Percentiles rank a stretch among this genome's conserved stretches.
Conservation (phyloP, 2,329 filamentous ascomycete genomes). For the Purpureocillium lavendulum region DNA sequence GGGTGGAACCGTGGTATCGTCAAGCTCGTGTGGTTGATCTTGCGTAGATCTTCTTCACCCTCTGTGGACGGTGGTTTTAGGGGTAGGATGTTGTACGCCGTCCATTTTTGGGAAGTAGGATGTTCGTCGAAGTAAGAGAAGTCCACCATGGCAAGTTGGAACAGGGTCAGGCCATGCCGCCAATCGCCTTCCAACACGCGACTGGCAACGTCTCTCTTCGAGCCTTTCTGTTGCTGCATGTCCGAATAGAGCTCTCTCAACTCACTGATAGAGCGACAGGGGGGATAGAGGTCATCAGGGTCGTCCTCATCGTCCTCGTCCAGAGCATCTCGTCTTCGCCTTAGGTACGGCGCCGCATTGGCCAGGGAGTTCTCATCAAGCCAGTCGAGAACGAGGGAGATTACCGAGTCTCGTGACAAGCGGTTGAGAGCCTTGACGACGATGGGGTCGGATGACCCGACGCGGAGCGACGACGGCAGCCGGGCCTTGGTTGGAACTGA, state of each 20-base stretch:
- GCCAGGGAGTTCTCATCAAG: constrained; percentile 57
- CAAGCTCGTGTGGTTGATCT: constrained; percentile 37
- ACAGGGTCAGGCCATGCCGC: constrained; percentile 54
- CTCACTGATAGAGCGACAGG: constrained; percentile 55
- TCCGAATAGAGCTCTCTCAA: constrained; percentile 57
- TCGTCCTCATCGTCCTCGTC: constrained; percentile 28
- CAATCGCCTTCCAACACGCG: constrained; percentile 61
- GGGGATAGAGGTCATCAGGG: constrained; percentile 59
- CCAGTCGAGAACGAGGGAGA: constrained; percentile 70
- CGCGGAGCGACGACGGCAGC: constrained; percentile 61
- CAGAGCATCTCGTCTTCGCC: constrained; percentile 10
- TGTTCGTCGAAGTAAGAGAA: constrained; percentile 59
- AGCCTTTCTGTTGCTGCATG: constrained; percentile 51
- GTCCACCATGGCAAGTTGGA: constrained; percentile 63
- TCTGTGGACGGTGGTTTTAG: constrained; percentile 31
- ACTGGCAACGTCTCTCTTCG: constrained; percentile 54
- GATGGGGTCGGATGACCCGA: constrained; percentile 55
- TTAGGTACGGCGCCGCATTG: constrained; percentile 35
- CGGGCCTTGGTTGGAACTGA: constrained; percentile 64
- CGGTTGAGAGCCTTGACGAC: constrained; percentile 60
- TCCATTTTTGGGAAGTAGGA: constrained; percentile 56
- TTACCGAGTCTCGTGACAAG: constrained; percentile 62
- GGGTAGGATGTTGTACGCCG: constrained; percentile 49
- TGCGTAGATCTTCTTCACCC: constrained; percentile 28
- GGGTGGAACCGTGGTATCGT: constrained; percentile 67